These are phyloP conservation scores for Sordariomycetes sp. DNA, from an alignment of 2,329 filamentous ascomycete species.

Conservation along the genomic window DNA sequence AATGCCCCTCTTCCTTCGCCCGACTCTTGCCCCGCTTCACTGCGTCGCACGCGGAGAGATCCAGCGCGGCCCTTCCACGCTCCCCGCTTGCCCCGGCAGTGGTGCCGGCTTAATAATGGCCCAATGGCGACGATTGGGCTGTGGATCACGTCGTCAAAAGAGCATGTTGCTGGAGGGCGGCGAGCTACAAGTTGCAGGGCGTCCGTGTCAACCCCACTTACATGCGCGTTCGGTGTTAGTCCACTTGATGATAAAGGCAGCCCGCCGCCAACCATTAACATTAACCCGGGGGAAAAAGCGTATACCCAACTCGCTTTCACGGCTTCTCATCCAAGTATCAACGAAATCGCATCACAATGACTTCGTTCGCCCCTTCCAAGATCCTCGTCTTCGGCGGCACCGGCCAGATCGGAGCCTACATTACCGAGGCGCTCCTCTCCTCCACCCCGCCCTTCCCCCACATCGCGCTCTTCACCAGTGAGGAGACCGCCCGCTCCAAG, in stretches of 20 bases:
- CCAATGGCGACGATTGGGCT: background rate
- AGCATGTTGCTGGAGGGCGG: background rate
- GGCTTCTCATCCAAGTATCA: background rate
- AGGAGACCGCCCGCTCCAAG: conserved; percentile 1
- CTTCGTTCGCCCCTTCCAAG: conserved; percentile 1
- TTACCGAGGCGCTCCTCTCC: conserved; percentile 23
- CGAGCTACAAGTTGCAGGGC: background rate
- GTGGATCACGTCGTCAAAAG: background rate
- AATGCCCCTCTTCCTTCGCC: no score
- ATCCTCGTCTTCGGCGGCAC: conserved; percentile 25
- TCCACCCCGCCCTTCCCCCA: conserved; percentile 21
- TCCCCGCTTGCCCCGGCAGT: background rate
- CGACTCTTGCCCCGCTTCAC: no score
- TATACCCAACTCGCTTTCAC: background rate
- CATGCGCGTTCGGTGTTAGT: background rate
- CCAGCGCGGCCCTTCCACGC: background rate
- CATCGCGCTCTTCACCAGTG: conserved; percentile 21
- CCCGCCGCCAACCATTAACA: background rate
- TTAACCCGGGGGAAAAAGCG: background rate
- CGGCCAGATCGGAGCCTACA: conserved; percentile 28
- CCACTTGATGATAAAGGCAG: background rate
- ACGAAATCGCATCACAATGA: background rate
- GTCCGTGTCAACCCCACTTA: background rate
- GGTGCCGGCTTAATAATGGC: background rate
- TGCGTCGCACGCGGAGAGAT: background rate